A percentile compares a stretch with the other conserved stretches of the same genome.
Conservation (phyloP, 495 filamentous ascomycete species). For the Corynascus novoguineensis region DNA sequence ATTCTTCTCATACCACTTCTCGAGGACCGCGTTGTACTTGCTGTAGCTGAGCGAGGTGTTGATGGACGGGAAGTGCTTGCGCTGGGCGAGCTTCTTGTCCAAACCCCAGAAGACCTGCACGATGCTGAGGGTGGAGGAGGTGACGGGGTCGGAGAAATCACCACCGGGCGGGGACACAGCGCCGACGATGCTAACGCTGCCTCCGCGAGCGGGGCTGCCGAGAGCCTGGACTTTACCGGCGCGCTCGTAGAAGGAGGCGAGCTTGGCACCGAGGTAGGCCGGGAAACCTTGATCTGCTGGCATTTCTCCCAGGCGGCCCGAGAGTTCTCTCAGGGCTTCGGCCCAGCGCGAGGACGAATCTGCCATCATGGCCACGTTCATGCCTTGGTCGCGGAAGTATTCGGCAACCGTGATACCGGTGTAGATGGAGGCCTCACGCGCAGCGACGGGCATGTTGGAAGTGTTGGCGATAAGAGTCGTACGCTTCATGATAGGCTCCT, state of each 20-base stretch:
- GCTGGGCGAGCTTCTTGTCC: constrained; percentile 97
- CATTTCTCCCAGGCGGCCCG: constrained; percentile 98
- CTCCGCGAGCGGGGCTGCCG: constrained; percentile 79
- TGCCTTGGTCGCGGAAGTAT: constrained; percentile 98
- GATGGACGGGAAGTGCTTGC: constrained; percentile 98
- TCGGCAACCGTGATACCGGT: constrained; percentile 97
- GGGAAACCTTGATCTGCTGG: constrained; percentile 99
- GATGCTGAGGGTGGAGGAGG: constrained; percentile 87
- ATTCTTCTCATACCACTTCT: constrained; percentile 88
- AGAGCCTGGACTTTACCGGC: constrained; percentile 80
- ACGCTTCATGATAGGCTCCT: constrained; percentile 99
- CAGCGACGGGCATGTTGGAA: constrained; percentile 99
- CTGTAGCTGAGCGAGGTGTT: constrained; percentile 94
- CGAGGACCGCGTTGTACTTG: constrained; percentile 85
- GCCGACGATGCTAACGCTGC: constrained; percentile 95
- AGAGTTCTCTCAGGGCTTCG: constrained; percentile 97
- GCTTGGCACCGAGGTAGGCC: constrained; percentile 91
- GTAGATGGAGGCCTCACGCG: constrained; percentile 98
- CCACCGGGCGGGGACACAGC: constrained; percentile 96
- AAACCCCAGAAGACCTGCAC: constrained; percentile 99
- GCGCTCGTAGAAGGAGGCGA: constrained; percentile 98
- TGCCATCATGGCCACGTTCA: constrained; percentile 99
- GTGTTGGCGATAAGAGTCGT: constrained; percentile 98
- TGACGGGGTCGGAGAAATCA: constrained; percentile 99
- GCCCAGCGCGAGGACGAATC: constrained; percentile 98